These are phyloP conservation scores for Fusarium mundagurra DNA, from an alignment of 2,329 filamentous ascomycete genomes.

Conservation along the genomic window DNA sequence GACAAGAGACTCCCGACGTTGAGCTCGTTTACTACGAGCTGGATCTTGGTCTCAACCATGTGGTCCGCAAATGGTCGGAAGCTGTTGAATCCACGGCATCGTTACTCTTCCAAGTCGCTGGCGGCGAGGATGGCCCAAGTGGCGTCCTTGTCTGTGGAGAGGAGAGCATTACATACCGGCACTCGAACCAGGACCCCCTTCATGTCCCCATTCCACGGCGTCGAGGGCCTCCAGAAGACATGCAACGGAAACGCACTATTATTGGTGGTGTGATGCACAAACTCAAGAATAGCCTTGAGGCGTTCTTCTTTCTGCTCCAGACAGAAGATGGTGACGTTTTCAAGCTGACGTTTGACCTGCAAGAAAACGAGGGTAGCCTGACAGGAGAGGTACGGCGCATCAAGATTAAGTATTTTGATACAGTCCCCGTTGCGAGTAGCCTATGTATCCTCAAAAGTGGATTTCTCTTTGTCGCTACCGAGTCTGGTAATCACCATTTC, in stretches of 20 bases:
- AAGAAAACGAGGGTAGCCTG: conserved; percentile 78
- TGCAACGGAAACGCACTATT: conserved; percentile 86
- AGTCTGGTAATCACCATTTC: conserved; percentile 92
- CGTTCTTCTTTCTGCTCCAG: conserved; percentile 96
- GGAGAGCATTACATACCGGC: conserved; percentile 95
- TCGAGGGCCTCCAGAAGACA: conserved; percentile 88
- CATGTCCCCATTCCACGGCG: conserved; percentile 89
- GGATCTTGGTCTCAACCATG: conserved; percentile 95
- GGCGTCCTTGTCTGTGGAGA: conserved; percentile 95
- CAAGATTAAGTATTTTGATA: conserved; percentile 98
- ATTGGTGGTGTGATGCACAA: conserved; percentile 95
- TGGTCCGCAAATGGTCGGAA: conserved; percentile 97
- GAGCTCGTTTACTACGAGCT: conserved; percentile 97
- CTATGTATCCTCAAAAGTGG: conserved; percentile 95
- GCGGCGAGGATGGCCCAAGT: conserved; percentile 91
- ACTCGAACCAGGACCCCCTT: conserved; percentile 91
- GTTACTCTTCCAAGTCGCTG: conserved; percentile 93
- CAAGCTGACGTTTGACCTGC: conserved; percentile 93
- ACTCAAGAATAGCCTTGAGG: conserved; percentile 80
- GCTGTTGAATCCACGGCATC: conserved; percentile 89
- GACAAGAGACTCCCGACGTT: conserved; percentile 84
- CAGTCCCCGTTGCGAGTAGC: conserved; percentile 85
- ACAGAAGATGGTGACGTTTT: conserved; percentile 97
- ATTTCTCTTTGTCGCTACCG: conserved; percentile 90
- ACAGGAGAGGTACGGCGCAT: conserved; percentile 84